A percentile compares a stretch with the other conserved stretches of the same genome.
Evolutionary conservation across 2,329 filamentous ascomycete genomes (phyloP).

Genomic region (Talaromyces piceae): DNA sequence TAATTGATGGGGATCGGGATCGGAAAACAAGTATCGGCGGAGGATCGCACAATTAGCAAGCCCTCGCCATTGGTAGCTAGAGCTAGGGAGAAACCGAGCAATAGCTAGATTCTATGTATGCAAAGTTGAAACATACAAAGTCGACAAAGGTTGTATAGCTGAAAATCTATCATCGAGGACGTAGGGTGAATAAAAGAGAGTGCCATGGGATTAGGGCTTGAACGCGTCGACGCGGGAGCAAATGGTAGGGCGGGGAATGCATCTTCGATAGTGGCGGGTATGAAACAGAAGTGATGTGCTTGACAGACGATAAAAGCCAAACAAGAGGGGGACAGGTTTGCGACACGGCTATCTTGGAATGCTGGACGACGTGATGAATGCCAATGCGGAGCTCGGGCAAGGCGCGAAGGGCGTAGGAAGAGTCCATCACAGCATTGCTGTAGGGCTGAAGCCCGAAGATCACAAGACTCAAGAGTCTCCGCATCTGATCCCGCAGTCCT

Average conservation of each 20-base stretch:
- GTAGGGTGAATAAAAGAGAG: slow-evolving; percentile 11
- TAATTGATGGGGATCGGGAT: background rate
- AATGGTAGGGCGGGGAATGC: slow-evolving; percentile 14
- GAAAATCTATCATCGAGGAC: background rate
- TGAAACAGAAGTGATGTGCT: slow-evolving; percentile 24
- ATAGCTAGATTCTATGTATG: background rate
- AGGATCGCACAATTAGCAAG: background rate
- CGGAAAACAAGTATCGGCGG: background rate
- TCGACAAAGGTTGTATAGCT: background rate
- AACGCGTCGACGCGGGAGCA: slow-evolving; percentile 10
- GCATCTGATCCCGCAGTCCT: background rate
- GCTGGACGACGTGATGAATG: slow-evolving; percentile 9
- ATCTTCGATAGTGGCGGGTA: slow-evolving; percentile 10
- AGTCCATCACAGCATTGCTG: background rate
- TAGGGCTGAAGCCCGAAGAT: background rate
- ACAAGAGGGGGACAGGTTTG: background rate
- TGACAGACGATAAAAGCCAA: background rate
- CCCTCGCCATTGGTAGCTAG: background rate
- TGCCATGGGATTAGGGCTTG: slow-evolving; percentile 7
- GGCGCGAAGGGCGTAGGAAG: too few relatives aligned
- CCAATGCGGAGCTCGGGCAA: too few relatives aligned
- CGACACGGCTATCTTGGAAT: slow-evolving; percentile 3
- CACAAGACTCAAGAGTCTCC: background rate
- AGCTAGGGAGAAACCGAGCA: background rate
- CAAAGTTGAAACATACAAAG: background rate